Percentiles rank a stretch among this genome's conserved stretches.
Evolutionary conservation across 2,329 filamentous ascomycete genomes (phyloP).

Genomic region (Nothophoma quercina): DNA sequence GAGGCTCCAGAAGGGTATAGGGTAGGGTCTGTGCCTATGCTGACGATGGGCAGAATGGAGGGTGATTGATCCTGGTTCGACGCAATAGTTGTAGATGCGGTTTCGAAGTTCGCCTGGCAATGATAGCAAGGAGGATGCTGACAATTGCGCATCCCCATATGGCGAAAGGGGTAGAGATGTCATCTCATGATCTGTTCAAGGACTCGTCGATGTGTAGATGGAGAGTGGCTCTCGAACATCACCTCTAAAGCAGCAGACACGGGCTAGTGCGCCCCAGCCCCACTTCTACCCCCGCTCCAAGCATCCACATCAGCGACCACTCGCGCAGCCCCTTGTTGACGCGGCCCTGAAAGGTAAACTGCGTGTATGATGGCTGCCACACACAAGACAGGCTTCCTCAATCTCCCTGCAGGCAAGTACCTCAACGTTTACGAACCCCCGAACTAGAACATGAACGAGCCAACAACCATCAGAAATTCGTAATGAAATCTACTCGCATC

Average conservation of each 20-base stretch:
- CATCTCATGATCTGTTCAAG: no score
- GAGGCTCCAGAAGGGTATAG: not conserved
- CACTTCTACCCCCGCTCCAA: conserved; percentile 1
- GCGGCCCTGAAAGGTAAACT: not conserved
- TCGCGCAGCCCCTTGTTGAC: not conserved
- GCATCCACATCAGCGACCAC: conserved; percentile 11
- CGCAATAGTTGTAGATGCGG: conserved; percentile 10
- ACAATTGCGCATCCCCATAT: no score
- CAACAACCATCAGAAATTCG: conserved; percentile 5
- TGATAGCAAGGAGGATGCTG: not conserved
- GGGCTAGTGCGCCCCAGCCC: not conserved
- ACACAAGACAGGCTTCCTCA: not conserved
- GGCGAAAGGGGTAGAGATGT: no score
- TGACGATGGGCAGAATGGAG: not conserved
- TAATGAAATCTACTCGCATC: conserved; percentile 6
- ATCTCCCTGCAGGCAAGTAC: conserved; percentile 6
- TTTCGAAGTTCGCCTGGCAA: conserved; percentile 4
- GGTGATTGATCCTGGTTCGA: not conserved
- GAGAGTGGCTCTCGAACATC: not conserved
- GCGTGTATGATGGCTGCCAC: not conserved
- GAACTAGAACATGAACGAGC: not conserved
- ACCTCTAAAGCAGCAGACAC: not conserved
- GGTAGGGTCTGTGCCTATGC: no score
- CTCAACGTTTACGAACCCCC: not conserved
- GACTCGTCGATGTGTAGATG: not conserved